Evolutionary conservation across 768 basidiomycete species (phyloP), one percentile per base, ranked within the genome.

Genomic region (Cystoderma amianthinum): DNA sequence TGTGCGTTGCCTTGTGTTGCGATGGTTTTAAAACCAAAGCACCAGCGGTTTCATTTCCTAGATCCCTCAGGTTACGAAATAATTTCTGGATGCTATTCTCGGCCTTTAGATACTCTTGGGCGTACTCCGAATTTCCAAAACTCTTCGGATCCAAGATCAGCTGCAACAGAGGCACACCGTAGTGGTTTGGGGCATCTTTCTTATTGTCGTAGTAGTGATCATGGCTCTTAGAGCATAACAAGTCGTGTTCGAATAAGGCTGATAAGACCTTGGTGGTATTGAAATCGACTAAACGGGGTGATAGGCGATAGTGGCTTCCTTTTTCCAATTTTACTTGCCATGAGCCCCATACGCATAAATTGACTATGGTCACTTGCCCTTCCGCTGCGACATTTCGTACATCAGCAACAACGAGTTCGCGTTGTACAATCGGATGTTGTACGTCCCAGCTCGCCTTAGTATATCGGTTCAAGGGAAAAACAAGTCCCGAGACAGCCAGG

Each of bases 201-300:
- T 44, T 21, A 10, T 47, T 28, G 18, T 42, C 41, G 5, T 46
- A 44, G 12, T 38, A 49, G 13, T 36, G 25, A n/a, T 46, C 33
- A 12, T 47, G 43, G 5, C 43, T 44, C 23, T 46, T 40, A 18
- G 50, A 52, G 53, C 63, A 64, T n/a, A 51, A 57, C 15, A 74
- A 51, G 44, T 76, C 73, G 22, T 65, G 51, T 50, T 72, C 71
- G 20, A 76, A 62, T 5, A 76, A 55, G 11, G 67, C 64, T 3
- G 67, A 61, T 18, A 75, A 52, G 36, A 67, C 44, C 48, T 74
- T 73, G 6, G 62, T 64, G n/a, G 68, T 65, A 39, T 74, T 76
- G 49, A 74, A 75, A 45, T 76, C 73, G 12, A 75, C 65, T n/a
- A 73, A 54, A 18, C 73, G 71, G 3, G 68, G 65, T 0, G 71